A percentile compares a stretch with the other conserved stretches of the same genome.
phyloP scores from a whole-genome alignment of 208 protist genomes.

The Trypanosoma lewisi region DNA sequence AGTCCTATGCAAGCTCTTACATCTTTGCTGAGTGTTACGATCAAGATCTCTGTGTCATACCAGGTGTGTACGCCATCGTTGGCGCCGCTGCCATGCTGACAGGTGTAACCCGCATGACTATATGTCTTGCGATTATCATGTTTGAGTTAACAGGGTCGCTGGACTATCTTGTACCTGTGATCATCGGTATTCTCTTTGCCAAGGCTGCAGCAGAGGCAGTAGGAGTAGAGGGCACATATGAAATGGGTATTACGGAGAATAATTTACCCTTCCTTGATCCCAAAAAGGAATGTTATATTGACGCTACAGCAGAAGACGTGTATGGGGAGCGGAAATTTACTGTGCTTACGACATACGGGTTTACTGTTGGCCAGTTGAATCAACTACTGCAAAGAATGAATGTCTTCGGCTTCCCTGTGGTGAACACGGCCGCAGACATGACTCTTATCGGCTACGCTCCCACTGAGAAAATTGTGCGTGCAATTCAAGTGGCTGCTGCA shows the following conservation, averaged over 20 bases:
- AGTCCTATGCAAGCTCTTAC: conserved; percentile 49
- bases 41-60: conserved; percentile 75
- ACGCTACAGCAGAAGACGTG: conserved; percentile 55
- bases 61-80: conserved; percentile 92
- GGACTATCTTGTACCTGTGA: conserved; percentile 76
- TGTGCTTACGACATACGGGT: conserved; percentile 59
- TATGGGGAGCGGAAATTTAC: conserved; percentile 52
- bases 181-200: conserved; percentile 65
- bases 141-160: conserved; percentile 91
- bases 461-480: conserved; percentile 50
- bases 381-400: conserved; percentile 52
- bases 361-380: conserved; percentile 63
- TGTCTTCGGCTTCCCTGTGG: conserved; percentile 73
- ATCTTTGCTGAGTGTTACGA: conserved; percentile 62
- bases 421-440: conserved; percentile 49
- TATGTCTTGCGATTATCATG: conserved; percentile 94
- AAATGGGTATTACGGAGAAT: conserved; percentile 74
- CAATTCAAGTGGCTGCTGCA: conserved; percentile 52
- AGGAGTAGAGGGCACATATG: conserved; percentile 71
- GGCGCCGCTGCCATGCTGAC: conserved; percentile 90
- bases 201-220: conserved; percentile 74
- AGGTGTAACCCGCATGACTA: conserved; percentile 91
- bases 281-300: conserved; percentile 68
- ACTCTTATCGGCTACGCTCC: conserved; percentile 73
- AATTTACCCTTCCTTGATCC: conserved; percentile 80